Evolutionary conservation across 148 eudicot species (phyloP).

Genomic region (Rhododendron henanense): DNA sequence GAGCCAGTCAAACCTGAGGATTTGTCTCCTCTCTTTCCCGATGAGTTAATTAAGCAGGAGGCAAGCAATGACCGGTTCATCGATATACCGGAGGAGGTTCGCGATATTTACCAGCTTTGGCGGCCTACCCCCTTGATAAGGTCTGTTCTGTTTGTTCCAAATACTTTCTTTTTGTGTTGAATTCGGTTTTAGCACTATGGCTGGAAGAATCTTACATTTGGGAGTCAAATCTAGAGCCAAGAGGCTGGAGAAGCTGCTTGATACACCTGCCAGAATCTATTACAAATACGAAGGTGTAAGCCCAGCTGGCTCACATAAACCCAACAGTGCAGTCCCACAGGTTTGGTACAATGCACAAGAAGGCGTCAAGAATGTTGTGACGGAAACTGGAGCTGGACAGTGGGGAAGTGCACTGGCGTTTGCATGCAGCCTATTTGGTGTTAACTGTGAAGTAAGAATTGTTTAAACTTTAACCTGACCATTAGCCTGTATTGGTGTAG

Average conservation of each 20-base stretch:
- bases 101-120: conserved; percentile 79
- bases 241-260: conserved; percentile 92
- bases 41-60: conserved; percentile 85
- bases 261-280: conserved; percentile 87
- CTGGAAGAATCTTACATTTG: conserved; percentile 15
- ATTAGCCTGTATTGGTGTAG: not conserved
- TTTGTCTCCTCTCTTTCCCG: conserved; percentile 68
- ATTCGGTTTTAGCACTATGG: not conserved
- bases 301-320: conserved; percentile 97
- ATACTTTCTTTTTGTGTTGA: not conserved
- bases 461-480: not conserved
- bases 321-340: conserved; percentile 93
- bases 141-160: conserved; percentile 26
- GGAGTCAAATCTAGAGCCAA: conserved; percentile 60
- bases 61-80: conserved; percentile 56
- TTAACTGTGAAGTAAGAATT: conserved; percentile 75
- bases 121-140: conserved; percentile 96
- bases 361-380: conserved; percentile 84
- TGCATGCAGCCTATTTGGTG: conserved; percentile 81
- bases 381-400: conserved; percentile 98
- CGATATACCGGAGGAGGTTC: conserved; percentile 84
- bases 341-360: conserved; percentile 81
- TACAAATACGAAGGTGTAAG: conserved; percentile 96
- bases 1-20: conserved; percentile 76
- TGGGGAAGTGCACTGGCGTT: conserved; percentile 97